Evolutionary conservation across 345 rosid species (phyloP).

Genomic region (Populus tremula): DNA sequence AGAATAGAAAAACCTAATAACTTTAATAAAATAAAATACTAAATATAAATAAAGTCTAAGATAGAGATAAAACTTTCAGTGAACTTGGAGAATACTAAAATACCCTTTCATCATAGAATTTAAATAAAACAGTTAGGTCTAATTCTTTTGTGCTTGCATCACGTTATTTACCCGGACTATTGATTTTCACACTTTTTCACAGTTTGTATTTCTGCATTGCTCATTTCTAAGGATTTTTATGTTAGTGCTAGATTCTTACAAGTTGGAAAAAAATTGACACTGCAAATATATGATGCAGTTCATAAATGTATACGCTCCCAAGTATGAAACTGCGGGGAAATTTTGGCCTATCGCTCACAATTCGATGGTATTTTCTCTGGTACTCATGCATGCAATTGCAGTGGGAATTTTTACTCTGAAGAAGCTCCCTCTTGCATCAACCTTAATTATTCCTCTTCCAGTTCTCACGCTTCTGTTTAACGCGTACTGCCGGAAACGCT

Average conservation of each 20-base stretch:
- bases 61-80: no score
- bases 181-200: not conserved
- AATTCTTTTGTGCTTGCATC: not conserved
- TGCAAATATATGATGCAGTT: conserved; percentile 51
- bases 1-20: no score
- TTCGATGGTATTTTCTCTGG: conserved; percentile 77
- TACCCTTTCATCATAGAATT: no score
- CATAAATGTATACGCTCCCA: conserved; percentile 75
- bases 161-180: not conserved
- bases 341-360: conserved; percentile 97
- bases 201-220: not conserved
- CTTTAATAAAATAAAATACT: no score
- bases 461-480: conserved; percentile 82
- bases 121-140: no score
- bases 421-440: conserved; percentile 71
- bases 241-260: not conserved
- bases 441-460: conserved; percentile 71
- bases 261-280: conserved; percentile 8
- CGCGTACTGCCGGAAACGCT: conserved; percentile 94
- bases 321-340: conserved; percentile 84
- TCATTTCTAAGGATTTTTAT: not conserved
- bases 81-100: no score
- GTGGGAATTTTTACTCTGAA: conserved; percentile 75
- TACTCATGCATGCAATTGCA: conserved; percentile 91
- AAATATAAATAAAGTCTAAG: no score